Percentiles rank a stretch among this genome's conserved stretches.
Conservation (phyloP, 1,284 basidiomycete species). For the Schizophyllum amplum region DNA sequence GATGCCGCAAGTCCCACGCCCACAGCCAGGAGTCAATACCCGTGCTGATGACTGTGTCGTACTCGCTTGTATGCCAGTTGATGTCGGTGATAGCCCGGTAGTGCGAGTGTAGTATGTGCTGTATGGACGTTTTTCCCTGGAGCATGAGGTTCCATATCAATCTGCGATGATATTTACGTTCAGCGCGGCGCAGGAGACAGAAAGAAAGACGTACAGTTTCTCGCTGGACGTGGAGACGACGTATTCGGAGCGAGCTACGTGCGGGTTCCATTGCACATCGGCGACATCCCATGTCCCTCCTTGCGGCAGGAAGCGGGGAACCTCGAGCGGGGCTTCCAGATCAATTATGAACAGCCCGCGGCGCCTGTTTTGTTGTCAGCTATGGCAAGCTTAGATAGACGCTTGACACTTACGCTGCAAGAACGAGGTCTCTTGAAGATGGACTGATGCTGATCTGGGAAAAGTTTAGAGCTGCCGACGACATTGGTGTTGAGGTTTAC, state of each 20-base stretch:
- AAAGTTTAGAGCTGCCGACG: slow-evolving; percentile 2
- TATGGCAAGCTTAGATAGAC: slow-evolving; percentile 24
- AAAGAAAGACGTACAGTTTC: slow-evolving; percentile 56
- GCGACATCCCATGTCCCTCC: slow-evolving; percentile 97
- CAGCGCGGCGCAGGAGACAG: slow-evolving; percentile 18
- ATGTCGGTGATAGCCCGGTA: slow-evolving; percentile 93
- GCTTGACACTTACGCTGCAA: slow-evolving; percentile 63
- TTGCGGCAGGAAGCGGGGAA: slow-evolving; percentile 91
- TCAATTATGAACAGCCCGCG: slow-evolving; percentile 97
- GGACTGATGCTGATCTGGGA: slow-evolving; percentile 76
- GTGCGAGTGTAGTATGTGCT: slow-evolving; percentile 77
- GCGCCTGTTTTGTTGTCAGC: slow-evolving; percentile 38
- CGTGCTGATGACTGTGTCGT: slow-evolving; percentile 68
- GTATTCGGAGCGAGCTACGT: slow-evolving; percentile 76
- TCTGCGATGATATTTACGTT: slow-evolving; percentile 25
- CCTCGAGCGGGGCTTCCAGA: slow-evolving; percentile 77
- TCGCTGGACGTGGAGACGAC: slow-evolving; percentile 95
- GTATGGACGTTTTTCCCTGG: slow-evolving; percentile 66
- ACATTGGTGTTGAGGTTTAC: slow-evolving; percentile 37
- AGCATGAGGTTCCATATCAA: slow-evolving; percentile 91
- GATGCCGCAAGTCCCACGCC: slow-evolving; percentile 78
- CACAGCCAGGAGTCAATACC: slow-evolving; percentile 80
- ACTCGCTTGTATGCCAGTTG: slow-evolving; percentile 87
- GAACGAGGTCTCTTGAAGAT: slow-evolving; percentile 67
- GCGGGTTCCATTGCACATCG: slow-evolving; percentile 96